Base-by-base conservation (phyloP, 2,329 filamentous ascomycete species). In the Daldinia sp. region DNA sequence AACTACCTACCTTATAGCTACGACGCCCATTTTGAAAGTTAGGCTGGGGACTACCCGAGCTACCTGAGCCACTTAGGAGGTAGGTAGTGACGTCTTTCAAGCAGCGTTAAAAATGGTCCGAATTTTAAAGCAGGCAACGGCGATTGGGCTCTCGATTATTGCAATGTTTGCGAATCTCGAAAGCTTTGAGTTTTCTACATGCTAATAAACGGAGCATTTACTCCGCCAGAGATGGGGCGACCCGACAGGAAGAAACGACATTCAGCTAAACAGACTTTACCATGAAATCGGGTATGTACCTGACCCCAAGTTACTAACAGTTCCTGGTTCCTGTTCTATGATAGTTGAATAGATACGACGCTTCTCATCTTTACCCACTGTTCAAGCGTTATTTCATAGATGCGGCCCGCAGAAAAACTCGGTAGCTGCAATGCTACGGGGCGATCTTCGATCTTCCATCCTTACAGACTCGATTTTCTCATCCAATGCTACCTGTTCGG, bases 371-470 rank as follows among this genome's bases (percentile, higher is more conserved):
- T 52, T 63, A 55, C 49, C 49, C 60, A 55, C 59, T 47, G 21
- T 51, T 51, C 27, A 29, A 30, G 41, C 51, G 19, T 35, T 48
- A 59, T 48, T 30, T 49, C 21, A 43, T 25, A 43, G 51, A 48
- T 58, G 23, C 11, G 37, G 34, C 41, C 50, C 45, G 47, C 47
- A 55, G 29, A n/a, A 51, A 52, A 41, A 50, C 19, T 7, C 49
- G 62, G 49, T 50, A 51, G 17, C 35, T 39, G n/a, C 11, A 43
- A 25, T 21, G 39, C 39, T 50, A 41, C 43, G 52, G 62, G n/a
- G 58, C 34, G 39, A 63, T 66, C 63, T 57, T 60, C 51, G 51
- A 66, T 63, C 39, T 54, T n/a, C 4, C 34, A 11, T 54, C 19
- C 6, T 30, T 17, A 34, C 4, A 56, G 4, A 37, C 11, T 34